Conservation (phyloP, 2,329 filamentous ascomycete species). For the Stagonosporopsis chrysanthemi region DNA sequence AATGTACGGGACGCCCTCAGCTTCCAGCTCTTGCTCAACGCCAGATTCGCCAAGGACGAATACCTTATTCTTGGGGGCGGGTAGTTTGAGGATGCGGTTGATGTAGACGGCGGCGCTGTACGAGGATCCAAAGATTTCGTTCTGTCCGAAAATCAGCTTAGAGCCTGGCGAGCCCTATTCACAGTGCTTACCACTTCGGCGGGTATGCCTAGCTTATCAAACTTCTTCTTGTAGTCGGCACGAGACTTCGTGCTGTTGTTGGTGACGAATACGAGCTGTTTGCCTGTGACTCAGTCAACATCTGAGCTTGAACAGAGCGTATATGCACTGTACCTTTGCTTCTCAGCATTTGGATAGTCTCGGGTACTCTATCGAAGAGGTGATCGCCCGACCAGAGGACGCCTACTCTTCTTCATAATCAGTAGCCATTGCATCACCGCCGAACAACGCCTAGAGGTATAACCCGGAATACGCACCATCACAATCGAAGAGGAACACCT, state of each 20-base stretch:
- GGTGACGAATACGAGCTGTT: slow-evolving; percentile 93
- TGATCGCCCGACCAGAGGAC: slow-evolving; percentile 97
- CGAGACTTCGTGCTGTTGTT: slow-evolving; percentile 99
- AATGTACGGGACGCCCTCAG: slow-evolving; percentile 80
- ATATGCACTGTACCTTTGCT: slow-evolving; percentile 70
- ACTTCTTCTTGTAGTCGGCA: slow-evolving; percentile 89
- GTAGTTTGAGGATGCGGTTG: slow-evolving; percentile 83
- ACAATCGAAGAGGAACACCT: slow-evolving; percentile 96
- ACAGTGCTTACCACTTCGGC: slow-evolving; percentile 64
- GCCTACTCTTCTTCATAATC: slow-evolving; percentile 66
- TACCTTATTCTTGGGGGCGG: slow-evolving; percentile 84
- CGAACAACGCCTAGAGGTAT: neutral
- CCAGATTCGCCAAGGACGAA: slow-evolving; percentile 91
- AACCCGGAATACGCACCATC: slow-evolving; percentile 70
- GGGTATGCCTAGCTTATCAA: slow-evolving; percentile 80
- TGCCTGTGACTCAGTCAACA: slow-evolving; percentile 64
- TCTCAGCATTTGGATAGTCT: slow-evolving; percentile 84
- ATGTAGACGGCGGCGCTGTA: slow-evolving; percentile 98
- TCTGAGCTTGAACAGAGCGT: neutral
- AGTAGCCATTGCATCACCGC: slow-evolving; percentile 24
- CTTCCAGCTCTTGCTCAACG: slow-evolving; percentile 85
- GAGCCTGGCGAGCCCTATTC: neutral
- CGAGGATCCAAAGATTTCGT: slow-evolving; percentile 95
- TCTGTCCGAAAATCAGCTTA: slow-evolving; percentile 52
- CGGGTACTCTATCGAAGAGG: slow-evolving; percentile 82